Percentiles rank a stretch among this genome's conserved stretches.
Conservation (phyloP, 2,329 filamentous ascomycete species). For the Calonectria pseudoturangicola region DNA sequence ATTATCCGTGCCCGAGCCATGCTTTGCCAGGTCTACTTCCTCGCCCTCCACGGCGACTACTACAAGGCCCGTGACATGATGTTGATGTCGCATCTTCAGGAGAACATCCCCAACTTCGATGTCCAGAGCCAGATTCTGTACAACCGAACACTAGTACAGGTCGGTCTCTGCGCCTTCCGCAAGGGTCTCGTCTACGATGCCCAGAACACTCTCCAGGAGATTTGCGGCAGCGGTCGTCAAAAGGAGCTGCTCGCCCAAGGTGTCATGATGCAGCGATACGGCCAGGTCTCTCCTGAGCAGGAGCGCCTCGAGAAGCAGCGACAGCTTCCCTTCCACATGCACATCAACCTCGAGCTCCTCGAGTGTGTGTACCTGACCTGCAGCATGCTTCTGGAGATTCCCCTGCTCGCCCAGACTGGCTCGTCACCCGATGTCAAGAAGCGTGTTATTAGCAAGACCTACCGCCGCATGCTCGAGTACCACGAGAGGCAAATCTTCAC, state of each 20-base stretch:
- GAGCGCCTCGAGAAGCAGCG: conserved; percentile 97
- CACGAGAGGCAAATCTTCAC: conserved; percentile 99
- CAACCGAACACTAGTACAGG: conserved; percentile 98
- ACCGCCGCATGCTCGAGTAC: conserved; percentile 99
- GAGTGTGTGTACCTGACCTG: conserved; percentile 99
- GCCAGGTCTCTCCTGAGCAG: conserved; percentile 96
- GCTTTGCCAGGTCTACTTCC: conserved; percentile 99
- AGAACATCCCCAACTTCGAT: conserved; percentile 97
- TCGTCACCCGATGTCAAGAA: conserved; percentile 98
- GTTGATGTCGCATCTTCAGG: conserved; percentile 99
- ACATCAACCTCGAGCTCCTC: conserved; percentile 98
- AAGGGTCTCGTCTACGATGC: conserved; percentile 97
- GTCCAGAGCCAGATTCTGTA: conserved; percentile 98
- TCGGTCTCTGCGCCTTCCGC: conserved; percentile 98
- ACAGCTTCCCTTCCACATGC: conserved; percentile 99
- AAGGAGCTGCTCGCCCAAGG: conserved; percentile 99
- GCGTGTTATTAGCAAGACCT: conserved; percentile 99
- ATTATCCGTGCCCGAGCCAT: conserved; percentile 97
- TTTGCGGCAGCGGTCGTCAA: conserved; percentile 96
- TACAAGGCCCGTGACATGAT: conserved; percentile 99
- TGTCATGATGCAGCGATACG: conserved; percentile 98
- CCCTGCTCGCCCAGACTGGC: conserved; percentile 95
- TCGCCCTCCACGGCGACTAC: conserved; percentile 97
- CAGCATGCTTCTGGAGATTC: conserved; percentile 99
- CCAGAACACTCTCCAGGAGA: conserved; percentile 97